phyloP scores from a whole-genome alignment of 164 flowering plant genomes.

The Chimonanthus salicifolius region DNA sequence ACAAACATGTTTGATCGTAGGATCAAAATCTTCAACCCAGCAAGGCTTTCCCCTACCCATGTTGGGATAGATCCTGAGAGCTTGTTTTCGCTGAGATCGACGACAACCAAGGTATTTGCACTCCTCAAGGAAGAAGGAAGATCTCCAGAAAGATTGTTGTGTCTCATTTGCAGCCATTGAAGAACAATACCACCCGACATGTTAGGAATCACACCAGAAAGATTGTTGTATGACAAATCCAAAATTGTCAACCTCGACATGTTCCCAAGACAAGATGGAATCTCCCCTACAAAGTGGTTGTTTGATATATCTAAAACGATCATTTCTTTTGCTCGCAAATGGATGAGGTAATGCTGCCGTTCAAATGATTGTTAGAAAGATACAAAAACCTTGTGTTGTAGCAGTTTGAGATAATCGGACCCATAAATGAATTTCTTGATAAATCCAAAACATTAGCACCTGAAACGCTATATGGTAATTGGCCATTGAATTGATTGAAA shows the following conservation, averaged over 20 bases:
- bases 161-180: neutral
- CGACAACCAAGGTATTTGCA: neutral
- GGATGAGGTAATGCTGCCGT: neutral
- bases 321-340: neutral
- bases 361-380: neutral
- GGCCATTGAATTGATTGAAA: neutral
- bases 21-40: neutral
- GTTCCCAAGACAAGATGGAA: constrained; percentile 7
- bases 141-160: constrained; percentile 5
- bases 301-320: neutral
- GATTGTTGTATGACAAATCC: constrained; percentile 5
- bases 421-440: neutral
- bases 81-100: constrained; percentile 1
- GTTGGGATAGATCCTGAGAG: neutral
- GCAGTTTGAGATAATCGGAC: neutral
- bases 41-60: neutral
- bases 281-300: constrained; percentile 9
- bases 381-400: neutral
- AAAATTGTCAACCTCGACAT: neutral
- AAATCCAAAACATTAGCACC: neutral
- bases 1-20: neutral
- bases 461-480: neutral
- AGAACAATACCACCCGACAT: neutral
- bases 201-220: neutral
- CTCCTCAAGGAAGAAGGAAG: neutral